Evolutionary conservation across 2,329 filamentous ascomycete genomes (phyloP), one percentile per base, ranked within the genome.

Genomic region (Epichloe festucae): DNA sequence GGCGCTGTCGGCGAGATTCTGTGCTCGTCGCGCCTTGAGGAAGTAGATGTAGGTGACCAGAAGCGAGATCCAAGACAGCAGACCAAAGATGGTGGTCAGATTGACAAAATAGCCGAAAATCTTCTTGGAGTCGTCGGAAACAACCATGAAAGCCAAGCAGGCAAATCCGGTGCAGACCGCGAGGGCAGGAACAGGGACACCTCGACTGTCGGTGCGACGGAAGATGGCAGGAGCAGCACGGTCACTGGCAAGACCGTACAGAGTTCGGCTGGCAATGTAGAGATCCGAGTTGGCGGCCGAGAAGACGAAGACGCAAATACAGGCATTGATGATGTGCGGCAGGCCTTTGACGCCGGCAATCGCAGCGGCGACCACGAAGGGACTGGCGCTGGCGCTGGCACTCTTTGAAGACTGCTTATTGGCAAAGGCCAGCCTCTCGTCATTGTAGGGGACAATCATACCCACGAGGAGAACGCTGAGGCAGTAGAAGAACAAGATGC

Each of bases 401-500:
- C 41, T 19, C 17, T 43, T 43, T 12, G 41, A 43, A 53, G 57
- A 49, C 48, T 59, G 52, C 39, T 67, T 70, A 64, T 71, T 78
- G 58, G 81, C 80, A 56, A 83, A 82, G 21, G 70, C 67, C 5
- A 89, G 79, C 0, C 78, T 65, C 0, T 56, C 0, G 40, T 77
- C 78, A 72, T 90, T 70, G 73, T 85, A 90, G 1, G 85, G 84
- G 4, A 91, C 83, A 49, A 85, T 74, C 76, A 88, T 87, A 61
- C 86, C 86, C 51, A 91, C 72, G 49, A 90, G 74, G 49, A 91
- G 75, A 38, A 89, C 84, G 21, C 78, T 82, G 53, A 88, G 67
- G 60, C 82, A 75, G 73, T 91, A 91, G 73, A 91, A 91, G 70
- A 90, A 72, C 57, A 88, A 68, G 64, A 91, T 90, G 53, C 87